phyloP scores from a whole-genome alignment of 2,329 filamentous ascomycete species.

The Hypoxylon sp. region DNA sequence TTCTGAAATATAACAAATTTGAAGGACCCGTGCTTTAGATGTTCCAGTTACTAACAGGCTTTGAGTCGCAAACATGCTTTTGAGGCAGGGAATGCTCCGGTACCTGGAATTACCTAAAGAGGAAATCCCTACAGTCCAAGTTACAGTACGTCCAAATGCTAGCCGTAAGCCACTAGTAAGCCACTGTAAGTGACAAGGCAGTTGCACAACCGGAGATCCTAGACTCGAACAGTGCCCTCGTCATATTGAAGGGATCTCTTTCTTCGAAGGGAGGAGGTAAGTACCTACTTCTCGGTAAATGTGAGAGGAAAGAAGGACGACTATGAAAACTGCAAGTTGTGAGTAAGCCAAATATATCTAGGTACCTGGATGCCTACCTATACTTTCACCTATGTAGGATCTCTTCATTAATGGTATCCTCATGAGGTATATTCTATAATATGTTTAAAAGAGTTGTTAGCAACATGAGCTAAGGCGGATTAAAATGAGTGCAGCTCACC shows the following conservation, averaged over 20 bases:
- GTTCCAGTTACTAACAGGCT: background rate
- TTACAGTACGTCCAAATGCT: slow-evolving; percentile 3
- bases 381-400: background rate
- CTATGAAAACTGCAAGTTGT: no score
- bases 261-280: no score
- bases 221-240: background rate
- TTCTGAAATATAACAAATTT: background rate
- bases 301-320: no score
- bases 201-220: background rate
- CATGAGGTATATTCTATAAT: no score
- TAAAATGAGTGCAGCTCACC: background rate
- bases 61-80: background rate
- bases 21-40: background rate
- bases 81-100: slow-evolving; percentile 12
- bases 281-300: no score
- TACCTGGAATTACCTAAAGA: slow-evolving; percentile 4
- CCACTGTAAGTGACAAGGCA: background rate
- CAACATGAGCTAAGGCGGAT: no score
- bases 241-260: no score
- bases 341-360: no score
- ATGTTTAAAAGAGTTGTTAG: no score
- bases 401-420: background rate
- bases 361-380: no score
- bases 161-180: background rate
- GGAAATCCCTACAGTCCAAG: slow-evolving; percentile 14